Base-by-base conservation (phyloP, 2,329 filamentous ascomycete species). In the Colletotrichum camelliae region DNA sequence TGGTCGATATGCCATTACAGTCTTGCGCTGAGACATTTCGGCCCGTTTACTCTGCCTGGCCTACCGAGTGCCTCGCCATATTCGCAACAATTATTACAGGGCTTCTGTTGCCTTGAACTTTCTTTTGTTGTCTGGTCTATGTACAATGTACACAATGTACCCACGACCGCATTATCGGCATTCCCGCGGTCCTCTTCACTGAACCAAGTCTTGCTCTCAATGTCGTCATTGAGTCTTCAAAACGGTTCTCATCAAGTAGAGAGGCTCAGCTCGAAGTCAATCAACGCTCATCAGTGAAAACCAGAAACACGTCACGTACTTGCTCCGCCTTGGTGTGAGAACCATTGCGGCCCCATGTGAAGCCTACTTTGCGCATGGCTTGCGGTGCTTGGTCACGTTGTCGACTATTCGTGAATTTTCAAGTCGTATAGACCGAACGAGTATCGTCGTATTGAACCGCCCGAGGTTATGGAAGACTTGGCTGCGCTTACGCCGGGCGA, bases 281-380 rank as follows among this genome's bases (percentile, higher is more conserved):
- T 48, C 13, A 4, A 12, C 43, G 7, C n/a, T n/a, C 2, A 21
- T 48, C 43, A 10, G n/a, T 48, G n/a, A 7, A 21, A 7, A 21
- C 5, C 6, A 5, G 6, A 12, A 21, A 5, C n/a, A n/a, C n/a
- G n/a, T n/a, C n/a, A n/a, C n/a, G 12, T 33, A 33, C 0, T 5
- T 52, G 13, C 43, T 48, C 10, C n/a, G 43, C 43, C 43, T 21
- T 1, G 2, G 3, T 52, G 5, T 0, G 43, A 52, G 43, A 52
- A 52, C 43, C 43, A 10, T 52, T 52, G 10, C n/a, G 43, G 7
- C 3, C 43, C 13, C 18, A n/a, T 5, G 39, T 43, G 18, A 5
- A 6, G 3, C 6, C 8, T n/a, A 43, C 7, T 18, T 12, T 5
- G 18, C 43, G n/a, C 2, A 10, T 48, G 43, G 43, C 43, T 48